Evolutionary conservation across 2,329 filamentous ascomycete species (phyloP).

Genomic region (Mycosphaerella arachidis): DNA sequence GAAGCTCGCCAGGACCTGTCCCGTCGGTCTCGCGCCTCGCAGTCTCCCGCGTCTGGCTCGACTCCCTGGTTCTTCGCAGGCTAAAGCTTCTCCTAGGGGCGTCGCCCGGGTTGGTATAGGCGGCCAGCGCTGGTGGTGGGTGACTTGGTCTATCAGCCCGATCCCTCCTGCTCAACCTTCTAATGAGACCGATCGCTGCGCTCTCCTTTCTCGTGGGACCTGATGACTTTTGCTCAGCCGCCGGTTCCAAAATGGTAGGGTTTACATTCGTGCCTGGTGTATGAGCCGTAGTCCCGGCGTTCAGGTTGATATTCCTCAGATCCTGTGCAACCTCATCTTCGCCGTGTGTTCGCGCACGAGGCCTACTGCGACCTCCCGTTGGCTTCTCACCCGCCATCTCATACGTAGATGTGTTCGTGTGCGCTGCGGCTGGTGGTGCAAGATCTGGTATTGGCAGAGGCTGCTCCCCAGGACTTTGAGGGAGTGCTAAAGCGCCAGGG

Average conservation of each 20-base stretch:
- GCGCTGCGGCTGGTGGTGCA: constrained; percentile 73
- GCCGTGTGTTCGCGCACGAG: constrained; percentile 85
- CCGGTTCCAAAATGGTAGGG: constrained; percentile 42
- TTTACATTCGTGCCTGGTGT: constrained; percentile 7
- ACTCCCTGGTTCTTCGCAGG: constrained; percentile 60
- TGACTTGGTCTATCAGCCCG: constrained; percentile 57
- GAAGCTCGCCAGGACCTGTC: constrained; percentile 57
- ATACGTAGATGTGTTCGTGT: constrained; percentile 80
- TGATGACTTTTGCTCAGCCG: constrained; percentile 42
- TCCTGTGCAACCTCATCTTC: constrained; percentile 82
- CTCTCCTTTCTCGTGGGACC: constrained; percentile 70
- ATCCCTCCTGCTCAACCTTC: constrained; percentile 86
- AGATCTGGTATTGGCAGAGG: constrained; percentile 67
- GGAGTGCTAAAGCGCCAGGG: constrained; percentile 56
- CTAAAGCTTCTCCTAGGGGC: constrained; percentile 83
- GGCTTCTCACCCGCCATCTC: constrained; percentile 87
- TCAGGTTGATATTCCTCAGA: constrained; percentile 60
- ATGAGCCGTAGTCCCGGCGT: constrained; percentile 48
- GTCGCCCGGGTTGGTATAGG: constrained; percentile 64
- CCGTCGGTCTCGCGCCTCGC: constrained; percentile 52
- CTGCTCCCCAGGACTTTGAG: constrained; percentile 53
- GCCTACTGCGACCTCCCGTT: constrained; percentile 75
- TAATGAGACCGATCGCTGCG: constrained; percentile 74
- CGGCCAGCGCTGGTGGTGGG: constrained; percentile 70
- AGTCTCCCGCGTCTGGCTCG: constrained; percentile 38